A percentile compares a stretch with the other conserved stretches of the same genome.
phyloP scores from a whole-genome alignment of 345 rosid species.

The Capsella bursapastoris region DNA sequence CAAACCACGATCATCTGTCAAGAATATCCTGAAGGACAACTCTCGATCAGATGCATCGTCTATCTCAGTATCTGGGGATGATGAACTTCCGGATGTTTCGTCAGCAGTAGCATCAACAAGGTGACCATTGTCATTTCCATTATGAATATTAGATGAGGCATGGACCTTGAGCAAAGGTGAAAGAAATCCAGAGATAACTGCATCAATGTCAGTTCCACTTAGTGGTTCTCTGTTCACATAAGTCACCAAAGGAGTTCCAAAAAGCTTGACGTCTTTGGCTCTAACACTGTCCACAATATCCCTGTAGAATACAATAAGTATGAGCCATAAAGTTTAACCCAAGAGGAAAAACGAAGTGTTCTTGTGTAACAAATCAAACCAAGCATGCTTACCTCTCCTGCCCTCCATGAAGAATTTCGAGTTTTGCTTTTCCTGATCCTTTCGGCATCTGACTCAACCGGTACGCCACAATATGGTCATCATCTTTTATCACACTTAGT shows the following conservation, averaged over 20 bases:
- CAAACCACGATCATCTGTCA: constrained; percentile 58
- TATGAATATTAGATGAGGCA: constrained; percentile 46
- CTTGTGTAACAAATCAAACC: constrained; percentile 22
- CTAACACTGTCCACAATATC: constrained; percentile 28
- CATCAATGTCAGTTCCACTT: constrained; percentile 70
- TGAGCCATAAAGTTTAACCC: constrained; percentile 23
- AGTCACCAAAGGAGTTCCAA: constrained; percentile 79
- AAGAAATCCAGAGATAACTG: constrained; percentile 59
- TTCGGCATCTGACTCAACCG: constrained; percentile 55
- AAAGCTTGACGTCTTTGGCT: constrained; percentile 51
- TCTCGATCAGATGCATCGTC: constrained; percentile 48
- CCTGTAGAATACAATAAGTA: constrained; percentile 32
- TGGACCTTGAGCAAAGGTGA: constrained; percentile 59
- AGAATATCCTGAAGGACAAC: constrained; percentile 57
- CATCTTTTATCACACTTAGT: constrained; percentile 73
- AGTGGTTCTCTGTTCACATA: constrained; percentile 58
- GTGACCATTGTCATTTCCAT: constrained; percentile 62
- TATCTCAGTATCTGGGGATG: constrained; percentile 40
- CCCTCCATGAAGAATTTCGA: constrained; percentile 72
- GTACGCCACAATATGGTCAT: constrained; percentile 89
- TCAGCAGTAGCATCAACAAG: constrained; percentile 30
- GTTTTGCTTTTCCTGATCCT: constrained; percentile 59
- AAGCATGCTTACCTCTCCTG: constrained; percentile 61
- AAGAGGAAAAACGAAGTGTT: constrained; percentile 6
- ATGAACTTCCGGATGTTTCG: constrained; percentile 38